These are phyloP conservation scores for Cyclostephanos tholiformis DNA, from an alignment of 108 stramenopile species.

Conservation along the genomic window DNA sequence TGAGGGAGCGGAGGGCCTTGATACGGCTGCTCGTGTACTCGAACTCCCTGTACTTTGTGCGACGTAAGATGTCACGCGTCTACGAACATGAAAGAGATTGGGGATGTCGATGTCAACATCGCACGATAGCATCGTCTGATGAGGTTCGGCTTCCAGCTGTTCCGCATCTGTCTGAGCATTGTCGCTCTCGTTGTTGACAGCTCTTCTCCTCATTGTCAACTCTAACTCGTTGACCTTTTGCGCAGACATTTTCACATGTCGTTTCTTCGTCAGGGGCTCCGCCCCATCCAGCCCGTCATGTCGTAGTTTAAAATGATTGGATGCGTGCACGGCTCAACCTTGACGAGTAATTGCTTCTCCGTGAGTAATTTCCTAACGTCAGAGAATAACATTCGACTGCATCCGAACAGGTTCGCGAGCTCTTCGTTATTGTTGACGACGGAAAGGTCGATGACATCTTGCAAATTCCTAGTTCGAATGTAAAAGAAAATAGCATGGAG, in stretches of 20 bases:
- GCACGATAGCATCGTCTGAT: conserved; percentile 61
- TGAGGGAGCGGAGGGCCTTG: conserved; percentile 70
- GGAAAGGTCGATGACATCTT: conserved; percentile 60
- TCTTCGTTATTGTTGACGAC: conserved; percentile 65
- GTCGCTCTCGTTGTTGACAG: conserved; percentile 13
- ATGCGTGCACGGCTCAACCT: conserved; percentile 38
- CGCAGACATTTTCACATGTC: neutral
- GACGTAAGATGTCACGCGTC: conserved; percentile 70
- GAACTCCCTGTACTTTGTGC: conserved; percentile 77
- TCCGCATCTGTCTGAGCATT: conserved; percentile 17
- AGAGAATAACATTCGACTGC: conserved; percentile 70
- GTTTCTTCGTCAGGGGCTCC: conserved; percentile 24
- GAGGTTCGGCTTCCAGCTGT: conserved; percentile 30
- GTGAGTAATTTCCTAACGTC: conserved; percentile 57
- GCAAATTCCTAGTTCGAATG: conserved; percentile 60
- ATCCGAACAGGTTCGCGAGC: conserved; percentile 62
- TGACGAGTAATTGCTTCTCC: conserved; percentile 51
- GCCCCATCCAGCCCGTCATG: conserved; percentile 49
- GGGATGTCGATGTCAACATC: conserved; percentile 76
- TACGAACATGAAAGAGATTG: conserved; percentile 66
- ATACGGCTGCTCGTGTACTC: conserved; percentile 77
- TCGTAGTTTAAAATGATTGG: conserved; percentile 54
- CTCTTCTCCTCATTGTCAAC: conserved; percentile 17
- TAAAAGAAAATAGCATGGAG: conserved; percentile 63
- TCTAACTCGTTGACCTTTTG: conserved; percentile 21